Conservation (phyloP, 192 early-diverging fungal species). For the Powellomyces hirtus region DNA sequence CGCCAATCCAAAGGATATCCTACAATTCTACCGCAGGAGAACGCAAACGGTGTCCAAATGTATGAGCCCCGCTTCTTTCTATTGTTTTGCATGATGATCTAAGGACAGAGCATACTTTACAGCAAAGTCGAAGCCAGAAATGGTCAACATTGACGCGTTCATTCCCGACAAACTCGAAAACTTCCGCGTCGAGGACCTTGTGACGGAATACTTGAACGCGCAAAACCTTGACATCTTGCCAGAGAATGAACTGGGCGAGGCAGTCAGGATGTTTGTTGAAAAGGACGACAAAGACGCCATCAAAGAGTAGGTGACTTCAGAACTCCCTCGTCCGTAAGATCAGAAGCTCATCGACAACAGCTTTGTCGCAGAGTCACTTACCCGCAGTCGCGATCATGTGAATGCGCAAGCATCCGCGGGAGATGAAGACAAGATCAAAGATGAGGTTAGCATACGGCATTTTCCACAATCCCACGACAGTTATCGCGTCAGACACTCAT, state of each 20-base stretch:
- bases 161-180: conserved; percentile 68
- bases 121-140: conserved; percentile 4
- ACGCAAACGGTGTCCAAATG: neutral
- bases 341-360: no score
- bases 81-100: neutral
- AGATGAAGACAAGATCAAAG: no score
- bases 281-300: conserved; percentile 87
- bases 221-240: conserved; percentile 70
- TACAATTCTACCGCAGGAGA: conserved; percentile 73
- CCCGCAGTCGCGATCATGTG: no score
- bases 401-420: no score
- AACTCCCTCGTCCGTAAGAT: neutral
- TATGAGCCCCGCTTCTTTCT: neutral
- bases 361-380: no score
- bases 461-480: no score
- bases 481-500: no score
- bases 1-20: conserved; percentile 85
- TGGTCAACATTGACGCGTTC: conserved; percentile 27
- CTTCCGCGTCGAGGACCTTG: conserved; percentile 71
- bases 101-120: neutral
- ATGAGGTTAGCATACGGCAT: no score
- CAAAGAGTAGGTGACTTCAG: conserved; percentile 49
- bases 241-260: conserved; percentile 74
- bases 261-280: conserved; percentile 73
- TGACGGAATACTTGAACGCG: conserved; percentile 67